A percentile compares a stretch with the other conserved stretches of the same genome.
phyloP scores from a whole-genome alignment of 208 protist genomes.

The Acanthamoeba castellanii region DNA sequence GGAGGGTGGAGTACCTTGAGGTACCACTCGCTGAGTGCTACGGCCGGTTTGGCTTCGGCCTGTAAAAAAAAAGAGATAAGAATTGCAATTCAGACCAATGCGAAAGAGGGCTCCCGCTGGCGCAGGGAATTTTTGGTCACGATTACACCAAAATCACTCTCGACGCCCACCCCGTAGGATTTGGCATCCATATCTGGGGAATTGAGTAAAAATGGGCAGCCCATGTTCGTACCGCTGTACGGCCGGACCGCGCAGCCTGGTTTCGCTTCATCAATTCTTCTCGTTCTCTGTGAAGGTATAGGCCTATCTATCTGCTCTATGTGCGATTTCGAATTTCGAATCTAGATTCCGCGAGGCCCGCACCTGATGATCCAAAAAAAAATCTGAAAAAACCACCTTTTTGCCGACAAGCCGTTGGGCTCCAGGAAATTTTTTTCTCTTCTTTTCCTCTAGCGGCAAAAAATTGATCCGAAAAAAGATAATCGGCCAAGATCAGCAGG shows the following conservation, averaged over 20 bases:
- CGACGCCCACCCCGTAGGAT: neutral
- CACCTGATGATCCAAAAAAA: neutral
- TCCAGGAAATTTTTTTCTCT: too few species aligned
- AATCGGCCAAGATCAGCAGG: too few species aligned
- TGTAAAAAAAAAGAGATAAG: neutral
- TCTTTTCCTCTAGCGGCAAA: too few species aligned
- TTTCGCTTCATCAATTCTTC: conserved; percentile 32
- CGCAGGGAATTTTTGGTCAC: neutral
- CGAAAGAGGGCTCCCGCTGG: neutral
- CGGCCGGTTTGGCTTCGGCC: neutral
- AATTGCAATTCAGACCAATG: neutral
- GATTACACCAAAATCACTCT: neutral
- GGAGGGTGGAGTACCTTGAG: conserved; percentile 7
- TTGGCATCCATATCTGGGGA: neutral
- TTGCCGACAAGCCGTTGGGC: too few species aligned
- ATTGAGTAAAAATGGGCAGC: neutral
- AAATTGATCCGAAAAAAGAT: too few species aligned
- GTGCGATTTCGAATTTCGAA: conserved; percentile 14
- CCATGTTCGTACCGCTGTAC: neutral
- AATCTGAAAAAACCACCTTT: neutral
- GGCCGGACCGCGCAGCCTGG: neutral
- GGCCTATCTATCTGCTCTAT: neutral
- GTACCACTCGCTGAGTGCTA: conserved; percentile 47
- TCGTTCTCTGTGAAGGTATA: neutral
- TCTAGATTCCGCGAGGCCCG: neutral